Evolutionary conservation across 2,329 filamentous ascomycete species (phyloP).

Genomic region (Fusarium mexicanum): DNA sequence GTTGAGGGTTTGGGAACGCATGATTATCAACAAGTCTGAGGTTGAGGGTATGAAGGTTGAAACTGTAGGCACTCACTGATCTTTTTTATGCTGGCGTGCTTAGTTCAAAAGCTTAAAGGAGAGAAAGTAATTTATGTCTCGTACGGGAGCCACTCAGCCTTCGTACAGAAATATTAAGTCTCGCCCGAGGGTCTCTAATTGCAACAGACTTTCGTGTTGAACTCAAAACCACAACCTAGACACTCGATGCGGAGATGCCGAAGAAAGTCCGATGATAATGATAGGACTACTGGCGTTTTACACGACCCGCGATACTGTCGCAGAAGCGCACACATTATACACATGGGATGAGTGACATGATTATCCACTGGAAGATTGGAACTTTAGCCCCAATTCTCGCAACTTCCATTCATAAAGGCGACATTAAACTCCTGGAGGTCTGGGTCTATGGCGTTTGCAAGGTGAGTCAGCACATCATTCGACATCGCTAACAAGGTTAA

Average conservation of each 20-base stretch:
- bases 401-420: no score
- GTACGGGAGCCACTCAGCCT: fast-evolving
- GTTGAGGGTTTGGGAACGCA: neutral
- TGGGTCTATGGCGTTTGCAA: neutral
- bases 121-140: neutral
- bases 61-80: neutral
- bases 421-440: no score
- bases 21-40: neutral
- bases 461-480: neutral
- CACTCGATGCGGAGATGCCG: no score
- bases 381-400: fast-evolving
- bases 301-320: fast-evolving
- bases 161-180: neutral
- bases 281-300: no score
- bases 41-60: neutral
- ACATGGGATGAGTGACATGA: neutral
- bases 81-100: no score
- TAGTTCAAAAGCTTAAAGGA: neutral
- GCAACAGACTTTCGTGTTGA: neutral
- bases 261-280: neutral
- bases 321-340: fast-evolving
- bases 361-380: neutral
- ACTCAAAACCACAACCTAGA: fast-evolving
- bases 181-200: fast-evolving
- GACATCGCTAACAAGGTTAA: no score